These are phyloP conservation scores for Colletotrichum neosansevieriae DNA, from an alignment of 2,329 filamentous ascomycete genomes.

Conservation along the genomic window DNA sequence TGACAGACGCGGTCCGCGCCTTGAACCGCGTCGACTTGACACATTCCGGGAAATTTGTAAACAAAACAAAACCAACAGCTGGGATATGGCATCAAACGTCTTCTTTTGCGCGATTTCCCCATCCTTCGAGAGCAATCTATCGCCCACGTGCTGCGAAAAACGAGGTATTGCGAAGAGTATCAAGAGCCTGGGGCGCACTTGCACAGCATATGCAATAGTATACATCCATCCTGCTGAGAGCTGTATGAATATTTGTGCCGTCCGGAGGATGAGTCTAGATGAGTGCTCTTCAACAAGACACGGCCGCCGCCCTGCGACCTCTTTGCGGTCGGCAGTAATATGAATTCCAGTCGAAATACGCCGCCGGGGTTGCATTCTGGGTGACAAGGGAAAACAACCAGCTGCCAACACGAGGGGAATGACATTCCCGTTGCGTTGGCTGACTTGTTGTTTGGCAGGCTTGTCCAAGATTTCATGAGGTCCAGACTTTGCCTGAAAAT, in stretches of 20 bases:
- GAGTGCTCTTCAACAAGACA: conserved; percentile 18
- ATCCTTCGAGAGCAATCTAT: not conserved
- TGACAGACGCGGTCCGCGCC: conserved; percentile 22
- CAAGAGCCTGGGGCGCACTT: not conserved
- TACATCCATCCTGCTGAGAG: not conserved
- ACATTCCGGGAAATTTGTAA: conserved; percentile 33
- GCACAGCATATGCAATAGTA: not conserved
- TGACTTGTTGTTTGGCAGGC: not conserved
- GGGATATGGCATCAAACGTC: not conserved
- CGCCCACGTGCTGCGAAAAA: not conserved
- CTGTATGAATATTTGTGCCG: conserved; percentile 3
- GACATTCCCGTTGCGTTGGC: conserved; percentile 6
- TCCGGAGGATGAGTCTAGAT: not conserved
- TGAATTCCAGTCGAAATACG: conserved; percentile 25
- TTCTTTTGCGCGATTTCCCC: too few relatives aligned
- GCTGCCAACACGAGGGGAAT: conserved; percentile 26
- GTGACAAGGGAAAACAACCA: conserved; percentile 24
- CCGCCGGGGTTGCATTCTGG: conserved; percentile 26
- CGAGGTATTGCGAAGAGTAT: not conserved
- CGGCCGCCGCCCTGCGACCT: conserved; percentile 17
- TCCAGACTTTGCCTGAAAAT: conserved; percentile 14
- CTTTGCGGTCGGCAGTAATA: conserved; percentile 16
- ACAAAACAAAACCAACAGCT: conserved; percentile 15
- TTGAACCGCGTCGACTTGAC: conserved; percentile 19
- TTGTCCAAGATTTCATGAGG: conserved; percentile 19